Base-by-base conservation (phyloP, 2,329 filamentous ascomycete genomes). In the Arthrinium phaeospermum region DNA sequence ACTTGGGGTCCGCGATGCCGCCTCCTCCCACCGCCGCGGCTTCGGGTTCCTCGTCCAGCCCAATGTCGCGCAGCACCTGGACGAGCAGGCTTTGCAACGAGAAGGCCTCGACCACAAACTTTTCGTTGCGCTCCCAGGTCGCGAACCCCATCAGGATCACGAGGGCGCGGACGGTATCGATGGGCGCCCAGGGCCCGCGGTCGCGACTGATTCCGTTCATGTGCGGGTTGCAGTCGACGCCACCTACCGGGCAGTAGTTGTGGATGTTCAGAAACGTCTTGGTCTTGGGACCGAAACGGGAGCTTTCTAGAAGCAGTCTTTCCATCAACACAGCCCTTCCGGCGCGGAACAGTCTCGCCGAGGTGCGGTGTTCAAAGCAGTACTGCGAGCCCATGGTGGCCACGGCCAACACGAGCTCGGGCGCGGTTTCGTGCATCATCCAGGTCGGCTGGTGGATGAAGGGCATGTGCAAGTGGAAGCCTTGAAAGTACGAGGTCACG, bases 131-230 rank as follows among this genome's bases (percentile, higher is more conserved):
- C 14, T 83, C 82, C 82, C 82, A 83, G 0, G 82, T 83, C 0
- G 82, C 82, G 44, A 79, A 83, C 0, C 79, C 82, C 82, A 83
- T 83, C 8, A 83, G 77, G 1, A 79, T 77, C 7, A 83, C 79
- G 8, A 83, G 73, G 1, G 81, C 78, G 0, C 81, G 76, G 1
- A 83, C 78, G 0, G 80, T 78, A 45, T 83, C 81, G 0, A 83
- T 74, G 12, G 79, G 78, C 45, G 80, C 78, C 78, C 78, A 81
- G 0, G 74, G 14, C 1, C 74, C 75, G 71, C 73, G 75, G 7
- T 74, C 76, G 30, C 69, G 68, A 12, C 4, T 46, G 22, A 37
- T 14, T 13, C 41, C 67, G 44, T 24, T 3, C 67, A 47, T 68
- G 19, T 57, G 47, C 19, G 46, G 34, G 37, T 27, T 34, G 37